Conservation (phyloP, 352 stramenopile genomes). For the Plasmopara muralis region DNA sequence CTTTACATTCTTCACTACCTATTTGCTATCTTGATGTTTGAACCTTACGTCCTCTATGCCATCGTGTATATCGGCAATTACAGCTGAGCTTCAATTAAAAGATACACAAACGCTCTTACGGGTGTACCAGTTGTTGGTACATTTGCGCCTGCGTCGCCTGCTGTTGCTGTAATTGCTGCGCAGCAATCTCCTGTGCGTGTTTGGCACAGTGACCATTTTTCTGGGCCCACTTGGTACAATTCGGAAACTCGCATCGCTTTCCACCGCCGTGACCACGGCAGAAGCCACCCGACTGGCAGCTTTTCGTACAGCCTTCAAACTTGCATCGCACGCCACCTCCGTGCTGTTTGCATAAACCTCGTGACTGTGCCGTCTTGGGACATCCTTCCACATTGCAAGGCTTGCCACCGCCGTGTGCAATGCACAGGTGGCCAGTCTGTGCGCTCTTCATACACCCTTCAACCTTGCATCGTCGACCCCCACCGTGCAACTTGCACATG, state of each 20-base stretch:
- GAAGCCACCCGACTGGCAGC: slow-evolving; percentile 78
- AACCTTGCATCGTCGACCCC: slow-evolving; percentile 75
- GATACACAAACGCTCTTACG: slow-evolving; percentile 12
- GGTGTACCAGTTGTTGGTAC: slow-evolving; percentile 34
- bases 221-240: slow-evolving; percentile 85
- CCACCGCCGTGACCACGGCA: slow-evolving; percentile 77
- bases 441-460: slow-evolving; percentile 86
- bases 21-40: too few relatives aligned
- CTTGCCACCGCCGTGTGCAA: slow-evolving; percentile 78
- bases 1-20: too few relatives aligned
- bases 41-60: too few relatives aligned
- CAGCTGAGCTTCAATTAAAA: too few relatives aligned
- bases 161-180: slow-evolving; percentile 42
- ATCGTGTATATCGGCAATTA: too few relatives aligned
- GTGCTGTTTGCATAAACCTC: slow-evolving; percentile 80
- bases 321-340: slow-evolving; percentile 81
- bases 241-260: slow-evolving; percentile 78
- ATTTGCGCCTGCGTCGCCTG: slow-evolving; percentile 36
- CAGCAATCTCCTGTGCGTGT: slow-evolving; percentile 76
- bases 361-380: slow-evolving; percentile 79
- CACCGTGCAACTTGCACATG: slow-evolving; percentile 84
- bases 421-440: slow-evolving; percentile 80
- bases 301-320: slow-evolving; percentile 84
- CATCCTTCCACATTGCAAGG: slow-evolving; percentile 81
- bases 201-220: slow-evolving; percentile 85